These are phyloP conservation scores for Aotearoamyces nothofagi DNA, from an alignment of 2,329 filamentous ascomycete genomes.

Conservation along the genomic window DNA sequence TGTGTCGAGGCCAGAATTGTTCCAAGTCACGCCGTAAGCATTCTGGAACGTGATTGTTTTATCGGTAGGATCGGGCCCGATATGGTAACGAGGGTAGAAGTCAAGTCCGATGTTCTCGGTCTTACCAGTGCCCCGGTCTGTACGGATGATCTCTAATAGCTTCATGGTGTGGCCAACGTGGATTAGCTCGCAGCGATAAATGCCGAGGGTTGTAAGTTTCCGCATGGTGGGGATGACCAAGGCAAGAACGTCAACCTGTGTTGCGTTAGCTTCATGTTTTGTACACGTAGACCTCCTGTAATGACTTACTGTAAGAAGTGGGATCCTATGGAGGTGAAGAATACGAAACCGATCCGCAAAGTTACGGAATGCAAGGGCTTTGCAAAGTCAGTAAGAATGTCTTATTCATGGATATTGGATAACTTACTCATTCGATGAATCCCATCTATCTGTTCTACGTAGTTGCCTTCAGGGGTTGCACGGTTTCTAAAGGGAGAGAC, in stretches of 20 bases:
- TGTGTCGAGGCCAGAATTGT: slow-evolving; percentile 10
- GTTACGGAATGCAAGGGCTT: too few relatives aligned
- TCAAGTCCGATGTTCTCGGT: slow-evolving; percentile 11
- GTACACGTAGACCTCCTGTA: too few relatives aligned
- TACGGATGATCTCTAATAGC: slow-evolving; percentile 13
- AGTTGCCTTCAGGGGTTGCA: too few relatives aligned
- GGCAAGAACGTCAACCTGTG: slow-evolving; percentile 8
- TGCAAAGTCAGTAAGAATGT: too few relatives aligned
- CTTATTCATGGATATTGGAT: too few relatives aligned
- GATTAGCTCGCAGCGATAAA: slow-evolving; percentile 16
- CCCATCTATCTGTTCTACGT: too few relatives aligned
- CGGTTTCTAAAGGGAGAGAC: too few relatives aligned
- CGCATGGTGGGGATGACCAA: slow-evolving; percentile 14
- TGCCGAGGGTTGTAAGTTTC: slow-evolving; percentile 11
- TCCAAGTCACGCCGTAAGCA: slow-evolving; percentile 14
- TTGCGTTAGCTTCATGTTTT: too few relatives aligned
- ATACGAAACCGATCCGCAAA: slow-evolving; percentile 10
- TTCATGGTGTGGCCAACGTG: slow-evolving; percentile 10
- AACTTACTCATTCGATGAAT: too few relatives aligned
- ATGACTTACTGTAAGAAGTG: slow-evolving; percentile 13
- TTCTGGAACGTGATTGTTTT: too few relatives aligned
- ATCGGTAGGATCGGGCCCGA: slow-evolving; percentile 6
- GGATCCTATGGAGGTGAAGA: slow-evolving; percentile 14
- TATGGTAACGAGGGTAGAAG: slow-evolving; percentile 15
- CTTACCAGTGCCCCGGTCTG: too few relatives aligned